These are phyloP conservation scores for Botrytis sinoallii DNA, from an alignment of 2,329 filamentous ascomycete species.

Conservation along the genomic window DNA sequence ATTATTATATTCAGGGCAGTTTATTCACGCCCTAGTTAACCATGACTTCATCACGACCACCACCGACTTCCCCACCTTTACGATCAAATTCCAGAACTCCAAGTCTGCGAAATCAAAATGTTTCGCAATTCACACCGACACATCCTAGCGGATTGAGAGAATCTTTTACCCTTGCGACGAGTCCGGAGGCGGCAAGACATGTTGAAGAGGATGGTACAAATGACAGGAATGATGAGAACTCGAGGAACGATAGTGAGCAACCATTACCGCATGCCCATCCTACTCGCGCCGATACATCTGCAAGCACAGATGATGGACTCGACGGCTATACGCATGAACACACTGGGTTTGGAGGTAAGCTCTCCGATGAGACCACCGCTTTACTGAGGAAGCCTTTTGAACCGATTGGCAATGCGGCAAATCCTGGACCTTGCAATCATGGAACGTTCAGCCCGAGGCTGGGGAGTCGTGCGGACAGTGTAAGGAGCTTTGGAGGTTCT, in stretches of 20 bases:
- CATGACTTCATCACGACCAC: conserved; percentile 17
- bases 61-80: conserved; percentile 6
- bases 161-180: conserved; percentile 31
- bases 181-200: conserved; percentile 22
- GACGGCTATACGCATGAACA: conserved; percentile 19
- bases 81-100: conserved; percentile 7
- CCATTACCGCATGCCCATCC: conserved; percentile 28
- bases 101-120: conserved; percentile 12
- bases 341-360: conserved; percentile 20
- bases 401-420: conserved; percentile 27
- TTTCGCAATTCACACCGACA: conserved; percentile 24
- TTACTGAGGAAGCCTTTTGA: conserved; percentile 45
- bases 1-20: background rate
- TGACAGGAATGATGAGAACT: background rate
- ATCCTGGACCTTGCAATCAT: conserved; percentile 57
- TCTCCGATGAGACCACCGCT: conserved; percentile 49
- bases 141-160: conserved; percentile 35
- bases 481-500: conserved; percentile 30
- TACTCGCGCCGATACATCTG: conserved; percentile 24
- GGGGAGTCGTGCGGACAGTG: conserved; percentile 36
- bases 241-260: background rate
- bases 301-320: conserved; percentile 21
- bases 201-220: conserved; percentile 27
- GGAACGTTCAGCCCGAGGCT: conserved; percentile 74
- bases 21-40: background rate